Evolutionary conservation across 2,329 filamentous ascomycete species (phyloP).

Genomic region (Aspergillus amoenus): DNA sequence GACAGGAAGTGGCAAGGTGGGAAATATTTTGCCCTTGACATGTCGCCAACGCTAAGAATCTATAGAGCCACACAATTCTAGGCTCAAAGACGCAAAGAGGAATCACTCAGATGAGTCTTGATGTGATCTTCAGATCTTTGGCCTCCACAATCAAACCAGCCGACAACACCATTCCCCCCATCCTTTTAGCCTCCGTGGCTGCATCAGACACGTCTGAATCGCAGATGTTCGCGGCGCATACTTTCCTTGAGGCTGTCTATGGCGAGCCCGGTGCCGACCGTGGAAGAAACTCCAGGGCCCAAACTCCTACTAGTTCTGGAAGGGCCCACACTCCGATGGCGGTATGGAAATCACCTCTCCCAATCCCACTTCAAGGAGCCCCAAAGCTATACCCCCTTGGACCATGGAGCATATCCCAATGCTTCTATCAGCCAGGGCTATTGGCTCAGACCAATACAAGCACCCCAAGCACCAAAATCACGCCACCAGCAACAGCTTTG

Average conservation of each 20-base stretch:
- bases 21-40: background rate
- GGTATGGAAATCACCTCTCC: conserved; percentile 42
- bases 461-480: background rate
- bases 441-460: background rate
- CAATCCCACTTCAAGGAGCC: conserved; percentile 20
- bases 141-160: conserved; percentile 68
- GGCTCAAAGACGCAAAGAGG: conserved; percentile 84
- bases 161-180: conserved; percentile 51
- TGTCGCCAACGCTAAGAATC: conserved; percentile 10
- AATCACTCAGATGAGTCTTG: conserved; percentile 85
- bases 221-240: conserved; percentile 68
- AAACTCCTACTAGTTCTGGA: conserved; percentile 63
- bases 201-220: conserved; percentile 80
- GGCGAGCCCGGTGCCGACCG: conserved; percentile 61
- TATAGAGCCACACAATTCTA: conserved; percentile 89
- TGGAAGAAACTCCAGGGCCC: conserved; percentile 63
- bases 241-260: conserved; percentile 78
- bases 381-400: conserved; percentile 16
- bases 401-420: background rate
- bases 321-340: conserved; percentile 45
- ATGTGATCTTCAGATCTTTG: conserved; percentile 83
- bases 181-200: conserved; percentile 70
- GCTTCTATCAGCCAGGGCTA: conserved; percentile 1
- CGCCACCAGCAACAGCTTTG: conserved; percentile 15
- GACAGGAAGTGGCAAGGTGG: conserved; percentile 94